Conservation (phyloP, 225 moss, liverwort and hornwort species). For the Rhytidiadelphus loreus region DNA sequence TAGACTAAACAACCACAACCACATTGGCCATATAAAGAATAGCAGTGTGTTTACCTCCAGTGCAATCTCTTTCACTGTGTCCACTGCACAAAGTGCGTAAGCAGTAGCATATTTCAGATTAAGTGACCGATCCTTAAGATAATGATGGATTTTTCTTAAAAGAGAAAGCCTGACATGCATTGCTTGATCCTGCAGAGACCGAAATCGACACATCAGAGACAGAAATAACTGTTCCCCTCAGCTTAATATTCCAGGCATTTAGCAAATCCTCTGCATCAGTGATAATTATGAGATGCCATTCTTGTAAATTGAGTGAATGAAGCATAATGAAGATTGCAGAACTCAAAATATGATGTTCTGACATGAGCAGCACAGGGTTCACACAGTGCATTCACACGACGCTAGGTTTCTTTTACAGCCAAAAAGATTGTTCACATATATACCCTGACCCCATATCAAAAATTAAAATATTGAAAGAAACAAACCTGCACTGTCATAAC, state of each 20-base stretch:
- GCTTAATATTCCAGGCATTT: not conserved
- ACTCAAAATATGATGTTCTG: not conserved
- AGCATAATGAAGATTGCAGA: not conserved
- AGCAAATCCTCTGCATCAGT: not conserved
- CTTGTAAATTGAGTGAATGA: not conserved
- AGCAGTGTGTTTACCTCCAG: slow-evolving; percentile 36
- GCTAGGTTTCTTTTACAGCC: not conserved
- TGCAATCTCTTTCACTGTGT: slow-evolving; percentile 58
- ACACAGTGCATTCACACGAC: not conserved
- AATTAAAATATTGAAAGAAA: not conserved
- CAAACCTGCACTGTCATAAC: slow-evolving; percentile 66
- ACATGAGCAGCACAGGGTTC: not conserved
- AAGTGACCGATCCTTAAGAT: slow-evolving; percentile 67
- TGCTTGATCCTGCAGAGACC: slow-evolving; percentile 53
- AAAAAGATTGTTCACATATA: not conserved
- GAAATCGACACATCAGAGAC: not conserved
- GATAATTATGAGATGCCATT: not conserved
- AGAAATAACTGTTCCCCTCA: not conserved
- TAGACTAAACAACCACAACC: not conserved
- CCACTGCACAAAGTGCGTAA: slow-evolving; percentile 72
- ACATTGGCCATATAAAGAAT: not conserved
- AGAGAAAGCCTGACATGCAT: slow-evolving; percentile 65
- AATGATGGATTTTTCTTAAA: slow-evolving; percentile 67
- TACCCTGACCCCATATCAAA: not conserved
- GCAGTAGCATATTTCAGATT: slow-evolving; percentile 80